Conservation (phyloP, 2,329 filamentous ascomycete species). For the Colletotrichum zoysiae region DNA sequence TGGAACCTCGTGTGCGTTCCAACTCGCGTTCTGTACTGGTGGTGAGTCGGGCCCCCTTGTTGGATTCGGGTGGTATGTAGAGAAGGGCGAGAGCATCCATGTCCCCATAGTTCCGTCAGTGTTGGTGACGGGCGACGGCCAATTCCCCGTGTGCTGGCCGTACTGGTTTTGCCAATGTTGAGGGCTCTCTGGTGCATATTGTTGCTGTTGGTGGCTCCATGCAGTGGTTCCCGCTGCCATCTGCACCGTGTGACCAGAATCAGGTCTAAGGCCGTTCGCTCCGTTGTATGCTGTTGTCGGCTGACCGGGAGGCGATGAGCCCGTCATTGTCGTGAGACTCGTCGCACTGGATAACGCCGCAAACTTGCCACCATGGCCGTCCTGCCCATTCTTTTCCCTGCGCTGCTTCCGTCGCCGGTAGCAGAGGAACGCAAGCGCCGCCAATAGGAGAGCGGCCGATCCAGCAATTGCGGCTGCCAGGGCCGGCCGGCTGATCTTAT, state of each 20-base stretch:
- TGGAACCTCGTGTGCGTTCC: constrained; percentile 21
- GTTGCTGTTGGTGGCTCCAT: constrained; percentile 27
- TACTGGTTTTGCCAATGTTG: constrained; percentile 27
- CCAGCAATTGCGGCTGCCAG: constrained; percentile 27
- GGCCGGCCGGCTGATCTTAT: neutral
- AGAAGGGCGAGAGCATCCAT: constrained; percentile 34
- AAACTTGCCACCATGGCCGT: constrained; percentile 30
- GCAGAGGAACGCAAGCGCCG: constrained; percentile 26
- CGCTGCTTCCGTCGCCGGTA: constrained; percentile 28
- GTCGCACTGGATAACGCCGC: constrained; percentile 36
- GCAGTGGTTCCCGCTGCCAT: constrained; percentile 16
- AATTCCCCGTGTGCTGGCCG: constrained; percentile 20
- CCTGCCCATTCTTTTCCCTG: constrained; percentile 5
- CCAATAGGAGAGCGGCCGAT: constrained; percentile 7
- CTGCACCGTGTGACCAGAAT: constrained; percentile 14
- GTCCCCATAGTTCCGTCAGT: constrained; percentile 25
- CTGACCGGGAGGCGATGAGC: constrained; percentile 22
- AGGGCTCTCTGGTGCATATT: constrained; percentile 25
- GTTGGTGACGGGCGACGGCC: constrained; percentile 29
- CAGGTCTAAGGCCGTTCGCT: constrained; percentile 1
- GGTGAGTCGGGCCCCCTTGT: constrained; percentile 13
- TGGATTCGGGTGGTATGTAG: constrained; percentile 17
- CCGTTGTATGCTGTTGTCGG: constrained; percentile 25
- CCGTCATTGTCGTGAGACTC: constrained; percentile 36
- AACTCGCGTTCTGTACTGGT: constrained; percentile 20